phyloP scores from a whole-genome alignment of 352 stramenopile genomes.

The Pythium grandisporangium region DNA sequence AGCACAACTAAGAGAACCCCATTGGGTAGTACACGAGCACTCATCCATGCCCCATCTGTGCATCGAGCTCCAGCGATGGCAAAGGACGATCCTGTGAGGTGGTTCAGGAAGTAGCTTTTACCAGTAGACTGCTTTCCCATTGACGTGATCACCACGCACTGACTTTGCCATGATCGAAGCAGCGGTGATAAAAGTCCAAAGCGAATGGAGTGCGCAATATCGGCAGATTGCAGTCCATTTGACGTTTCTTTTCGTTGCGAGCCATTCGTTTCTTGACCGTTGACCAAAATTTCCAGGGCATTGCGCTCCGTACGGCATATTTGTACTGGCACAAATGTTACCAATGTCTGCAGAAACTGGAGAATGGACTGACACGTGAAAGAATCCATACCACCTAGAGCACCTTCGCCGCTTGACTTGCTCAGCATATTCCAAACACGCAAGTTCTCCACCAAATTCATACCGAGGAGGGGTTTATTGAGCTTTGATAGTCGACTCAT shows the following conservation, averaged over 20 bases:
- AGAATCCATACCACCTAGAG: neutral
- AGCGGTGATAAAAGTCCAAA: conserved; percentile 38
- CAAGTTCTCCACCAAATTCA: conserved; percentile 7
- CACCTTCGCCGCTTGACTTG: neutral
- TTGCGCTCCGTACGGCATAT: conserved; percentile 65
- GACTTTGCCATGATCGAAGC: conserved; percentile 22
- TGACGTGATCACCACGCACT: conserved; percentile 40
- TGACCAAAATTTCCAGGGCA: conserved; percentile 32
- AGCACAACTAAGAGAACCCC: conserved; percentile 55
- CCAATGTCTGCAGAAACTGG: conserved; percentile 23
- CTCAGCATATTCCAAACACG: neutral
- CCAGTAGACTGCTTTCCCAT: conserved; percentile 73
- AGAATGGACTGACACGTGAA: neutral
- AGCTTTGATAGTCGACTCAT: conserved; percentile 43
- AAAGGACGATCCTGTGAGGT: conserved; percentile 66
- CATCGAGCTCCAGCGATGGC: conserved; percentile 50
- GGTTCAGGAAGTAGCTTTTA: conserved; percentile 76
- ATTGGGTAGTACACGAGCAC: conserved; percentile 22
- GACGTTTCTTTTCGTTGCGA: conserved; percentile 2
- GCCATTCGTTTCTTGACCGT: conserved; percentile 18
- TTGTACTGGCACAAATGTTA: conserved; percentile 66
- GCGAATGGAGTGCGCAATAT: conserved; percentile 38
- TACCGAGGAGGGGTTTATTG: conserved; percentile 37
- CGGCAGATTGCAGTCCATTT: conserved; percentile 10
- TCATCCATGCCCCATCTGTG: conserved; percentile 65